Evolutionary conservation across 495 filamentous ascomycete species (phyloP), one percentile per base, ranked within the genome.

Genomic region (Hypoxylon rickii): DNA sequence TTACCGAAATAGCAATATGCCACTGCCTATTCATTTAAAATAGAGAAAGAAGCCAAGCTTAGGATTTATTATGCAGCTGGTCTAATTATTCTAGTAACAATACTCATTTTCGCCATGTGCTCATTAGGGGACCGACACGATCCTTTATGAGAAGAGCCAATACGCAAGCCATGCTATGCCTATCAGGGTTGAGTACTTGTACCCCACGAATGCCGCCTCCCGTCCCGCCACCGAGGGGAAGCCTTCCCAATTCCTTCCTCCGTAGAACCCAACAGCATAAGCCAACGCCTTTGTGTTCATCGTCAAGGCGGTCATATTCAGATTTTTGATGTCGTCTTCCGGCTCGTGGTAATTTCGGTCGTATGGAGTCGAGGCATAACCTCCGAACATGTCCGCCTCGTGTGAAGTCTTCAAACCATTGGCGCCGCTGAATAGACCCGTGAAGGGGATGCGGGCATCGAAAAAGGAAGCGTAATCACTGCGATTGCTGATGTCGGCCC

Each of bases 391-490:
- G 15, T 42, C 37, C n/a, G 51, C 58, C 26, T 71, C 66, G 18
- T 69, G 68, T 6, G 55, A 56, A 4, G 58, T 70, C 51, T 71
- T 68, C 7, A 73, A 68, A 48, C 75, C 68, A 22, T 77, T 47
- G n/a, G 58, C 71, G 8, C 71, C 83, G 47, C 83, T 72, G 8
- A 79, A 73, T 45, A 73, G 53, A 18, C 67, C 70, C 12, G 61
- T 61, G 16, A 59, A 56, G 0, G 69, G 64, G 17, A 64, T 64
- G 4, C 34, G 15, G 0, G 46, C 42, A 3, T 48, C 50, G 19
- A 60, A 53, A 36, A 71, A 71, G 2, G 64, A 44, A 17, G 58
- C 59, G 22, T 71, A 71, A 37, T 71, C 69, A 38, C 59, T 64
- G 18, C 69, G 59, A 16, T 65, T 67, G 32, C 40, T 62, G 46